Evolutionary conservation across 2,329 filamentous ascomycete genomes (phyloP), one percentile per base, ranked within the genome.

Genomic region (Sporothrix globosa): DNA sequence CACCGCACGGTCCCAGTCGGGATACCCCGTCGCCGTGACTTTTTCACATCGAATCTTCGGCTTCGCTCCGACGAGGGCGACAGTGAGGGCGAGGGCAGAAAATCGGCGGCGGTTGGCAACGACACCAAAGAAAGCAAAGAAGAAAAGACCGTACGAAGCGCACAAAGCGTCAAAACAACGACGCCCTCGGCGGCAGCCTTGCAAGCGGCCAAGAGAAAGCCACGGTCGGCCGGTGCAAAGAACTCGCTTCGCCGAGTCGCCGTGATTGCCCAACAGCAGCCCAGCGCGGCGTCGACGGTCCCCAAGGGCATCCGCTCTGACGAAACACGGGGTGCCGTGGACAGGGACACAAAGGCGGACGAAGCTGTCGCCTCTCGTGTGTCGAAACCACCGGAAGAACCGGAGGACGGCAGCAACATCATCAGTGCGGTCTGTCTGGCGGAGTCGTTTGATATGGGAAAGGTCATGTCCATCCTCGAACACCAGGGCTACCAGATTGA

Each of bases 221-320:
- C 73, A 0, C 73, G 73, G 10, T 60, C 73, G 41, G 68, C 70
- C 30, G 72, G 72, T 0, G 73, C 74, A 39, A 78, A 93, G 74
- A 91, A 90, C 73, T 96, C 92, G 1, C 83, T 97, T 44, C 89
- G 95, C 69, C 87, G 93, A 71, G 93, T 97, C 14, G 93, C 94
- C 44, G 91, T 93, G 21, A 93, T 96, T 76, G 93, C 94, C 21
- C 93, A 97, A 77, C 85, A 85, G 73, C 84, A 84, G 73, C 80
- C 82, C 13, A 41, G 60, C 11, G 27, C 68, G 77, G 77, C 11
- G 67, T 75, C 75, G 24, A 53, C 74, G 24, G 80, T 82, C 72
- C 75, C 3, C n/a, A 63, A 63, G 21, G 39, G n/a, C 39, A 41
- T 2, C 21, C 34, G 58, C 3, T 10, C 34, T 21, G n/a, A 21